Evolutionary conservation across 1,284 basidiomycete genomes (phyloP), one percentile per base, ranked within the genome.

Genomic region (Cryptococcus floricola): DNA sequence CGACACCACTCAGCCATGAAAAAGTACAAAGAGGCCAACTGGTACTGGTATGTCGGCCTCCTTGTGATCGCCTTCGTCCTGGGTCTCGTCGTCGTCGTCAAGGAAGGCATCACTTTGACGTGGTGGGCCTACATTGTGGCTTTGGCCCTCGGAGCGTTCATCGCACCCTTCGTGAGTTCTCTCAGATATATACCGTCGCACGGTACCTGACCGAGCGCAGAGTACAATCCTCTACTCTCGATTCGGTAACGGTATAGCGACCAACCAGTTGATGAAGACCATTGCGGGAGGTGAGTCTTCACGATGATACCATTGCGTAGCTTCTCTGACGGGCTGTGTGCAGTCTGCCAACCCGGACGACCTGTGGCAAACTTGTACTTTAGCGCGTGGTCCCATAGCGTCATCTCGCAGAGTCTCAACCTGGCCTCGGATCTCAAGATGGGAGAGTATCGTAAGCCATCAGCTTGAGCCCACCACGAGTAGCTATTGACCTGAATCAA

Each of bases 1-100:
- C 82, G 81, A 4, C 85, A 86, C 69, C 85, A 59, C 50, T 18
- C 31, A 25, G 63, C 59, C 37, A 75, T 75, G 73, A 31, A 52
- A 27, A 65, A 66, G 53, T 74, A 73, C 58, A 62, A 62, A 25
- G 66, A 72, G 47, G 70, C 63, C 1, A 65, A 65, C 0, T 50
- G 50, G 49, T 69, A 62, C 61, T 73, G 69, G 68, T 74, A 72
- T 46, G 39, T 48, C 1, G 39, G 10, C 9, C 48, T 60, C 31
- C 48, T 68, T 12, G 34, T 52, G 7, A 27, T 65, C 18, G 52
- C 57, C 10, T 65, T 67, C 34, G 53, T 60, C 10, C 37, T 62
- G 28, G 62, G 66, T 23, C 51, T 71, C 28, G 41, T 63, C 25
- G 58, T 65, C 28, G 56, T 64, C 2, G 49, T 49, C 16, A 61